Base-by-base conservation (phyloP, 192 early-diverging fungal species). In the Chytriomyces confervae region DNA sequence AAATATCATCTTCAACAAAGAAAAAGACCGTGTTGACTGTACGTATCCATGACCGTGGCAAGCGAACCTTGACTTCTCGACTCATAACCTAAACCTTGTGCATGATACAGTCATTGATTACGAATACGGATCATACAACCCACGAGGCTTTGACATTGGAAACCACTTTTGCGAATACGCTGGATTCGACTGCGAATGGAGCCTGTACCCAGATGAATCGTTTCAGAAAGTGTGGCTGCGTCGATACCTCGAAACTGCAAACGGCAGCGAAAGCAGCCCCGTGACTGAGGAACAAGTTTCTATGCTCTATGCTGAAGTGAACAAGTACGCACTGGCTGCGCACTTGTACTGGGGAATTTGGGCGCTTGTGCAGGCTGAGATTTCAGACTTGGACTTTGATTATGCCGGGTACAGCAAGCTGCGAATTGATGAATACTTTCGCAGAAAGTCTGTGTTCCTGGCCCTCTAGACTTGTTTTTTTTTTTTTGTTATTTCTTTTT, bases 81-180 rank as follows among this genome's bases (percentile, higher is more conserved):
- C 24, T 27, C 24, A 27, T 27, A 27, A 27, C 0, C 24, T 27
- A 0, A 27, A 27, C 24, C 24, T 27, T 27, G 24, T 27, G 24
- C 24, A 27, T 27, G 24, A 27, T 27, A 23, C 62, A 79, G 77
- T 79, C 62, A 98, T 97, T 73, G 96, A 98, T 82, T 96, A 96
- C 77, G 96, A 98, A 72, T 98, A 98, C 79, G 95, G 92, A 2
- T 89, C 84, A 7, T 93, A 93, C 81, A 91, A 89, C 36, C 94
- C 90, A 80, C 89, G 95, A 51, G 95, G 91, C 3, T 98, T 97
- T 82, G 97, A 98, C 79, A 95, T 98, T 72, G 95, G 90, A 51
- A 98, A 98, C 79, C 96, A 97, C 83, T 98, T 97, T 79, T 94
- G 93, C 82, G 97, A 98, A 78, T 93, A 89, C 80, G 94, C 92